phyloP scores from a whole-genome alignment of 176 grass and related monocot genomes.

The Oryza australiensis region DNA sequence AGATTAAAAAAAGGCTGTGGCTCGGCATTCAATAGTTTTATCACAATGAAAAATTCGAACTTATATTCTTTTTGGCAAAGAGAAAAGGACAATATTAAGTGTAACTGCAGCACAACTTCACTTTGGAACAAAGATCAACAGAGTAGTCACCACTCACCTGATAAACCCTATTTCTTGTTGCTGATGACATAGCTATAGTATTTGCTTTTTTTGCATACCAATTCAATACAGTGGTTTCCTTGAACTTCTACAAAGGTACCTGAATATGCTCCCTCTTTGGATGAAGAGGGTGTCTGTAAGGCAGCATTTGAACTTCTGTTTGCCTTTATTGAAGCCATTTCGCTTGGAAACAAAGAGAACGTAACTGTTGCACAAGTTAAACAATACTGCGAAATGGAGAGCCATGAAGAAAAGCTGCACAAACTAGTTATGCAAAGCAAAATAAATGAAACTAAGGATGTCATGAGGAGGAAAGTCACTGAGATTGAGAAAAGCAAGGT shows the following conservation, averaged over 20 bases:
- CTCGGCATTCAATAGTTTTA: background rate
- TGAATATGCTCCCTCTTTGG: constrained; percentile 80
- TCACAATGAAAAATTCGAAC: background rate
- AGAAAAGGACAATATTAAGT: background rate
- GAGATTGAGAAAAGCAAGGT: constrained; percentile 98
- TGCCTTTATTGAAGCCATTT: constrained; percentile 88
- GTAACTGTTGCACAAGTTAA: constrained; percentile 78
- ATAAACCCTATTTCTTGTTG: background rate
- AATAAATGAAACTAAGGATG: constrained; percentile 81
- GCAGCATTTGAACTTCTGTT: constrained; percentile 68
- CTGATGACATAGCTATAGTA: background rate
- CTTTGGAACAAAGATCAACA: constrained; percentile 17
- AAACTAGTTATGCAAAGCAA: constrained; percentile 77
- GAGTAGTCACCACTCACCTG: background rate
- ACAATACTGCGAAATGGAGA: constrained; percentile 91
- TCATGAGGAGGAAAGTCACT: constrained; percentile 68
- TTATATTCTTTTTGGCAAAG: background rate
- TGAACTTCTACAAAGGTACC: constrained; percentile 65
- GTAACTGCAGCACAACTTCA: background rate
- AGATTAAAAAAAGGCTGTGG: background rate
- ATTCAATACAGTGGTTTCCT: constrained; percentile 49
- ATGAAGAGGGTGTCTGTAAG: constrained; percentile 64
- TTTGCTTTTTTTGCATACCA: constrained; percentile 28
- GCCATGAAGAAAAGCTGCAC: constrained; percentile 81
- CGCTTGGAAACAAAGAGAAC: constrained; percentile 91